A percentile compares a stretch with the other conserved stretches of the same genome.
phyloP scores from a whole-genome alignment of 495 filamentous ascomycete genomes.

The Annulohypoxylon bovei region DNA sequence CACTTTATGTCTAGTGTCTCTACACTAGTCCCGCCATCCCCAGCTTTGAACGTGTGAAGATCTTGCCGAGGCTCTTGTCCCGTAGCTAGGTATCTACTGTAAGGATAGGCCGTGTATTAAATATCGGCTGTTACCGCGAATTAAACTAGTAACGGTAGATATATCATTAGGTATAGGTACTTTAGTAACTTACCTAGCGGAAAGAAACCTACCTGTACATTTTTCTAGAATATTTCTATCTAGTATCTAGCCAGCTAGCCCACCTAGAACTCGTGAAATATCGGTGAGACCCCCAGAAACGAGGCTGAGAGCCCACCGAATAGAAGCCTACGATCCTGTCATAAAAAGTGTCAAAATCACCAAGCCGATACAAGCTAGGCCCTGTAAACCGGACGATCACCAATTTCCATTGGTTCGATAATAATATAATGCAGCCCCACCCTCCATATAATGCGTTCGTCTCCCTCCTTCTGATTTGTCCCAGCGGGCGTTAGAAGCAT shows the following conservation, averaged over 20 bases:
- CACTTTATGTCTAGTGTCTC: slow-evolving; percentile 18
- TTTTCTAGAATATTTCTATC: neutral
- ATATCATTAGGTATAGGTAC: too few species aligned
- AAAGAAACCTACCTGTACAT: neutral
- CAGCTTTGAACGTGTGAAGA: slow-evolving; percentile 16
- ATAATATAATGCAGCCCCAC: slow-evolving; percentile 5
- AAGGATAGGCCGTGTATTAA: neutral
- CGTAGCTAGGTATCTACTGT: slow-evolving; percentile 14
- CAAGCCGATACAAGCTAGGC: slow-evolving; percentile 32
- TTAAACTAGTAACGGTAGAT: neutral
- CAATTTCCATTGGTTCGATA: slow-evolving; percentile 23
- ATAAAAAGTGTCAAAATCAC: neutral
- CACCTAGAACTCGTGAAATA: neutral
- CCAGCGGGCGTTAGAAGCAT: neutral
- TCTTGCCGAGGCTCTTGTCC: slow-evolving; percentile 3
- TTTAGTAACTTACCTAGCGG: neutral
- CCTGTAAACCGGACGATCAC: slow-evolving; percentile 27
- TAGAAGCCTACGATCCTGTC: neutral
- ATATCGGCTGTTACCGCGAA: neutral
- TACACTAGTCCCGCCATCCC: slow-evolving; percentile 11
- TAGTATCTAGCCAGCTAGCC: neutral
- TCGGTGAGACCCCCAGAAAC: neutral
- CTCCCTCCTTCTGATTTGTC: slow-evolving; percentile 12
- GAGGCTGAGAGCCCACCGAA: slow-evolving; percentile 30
- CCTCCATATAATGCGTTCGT: neutral